A percentile compares a stretch with the other conserved stretches of the same genome.
Evolutionary conservation across 768 basidiomycete species (phyloP).

Genomic region (Leccinum rimulosum): DNA sequence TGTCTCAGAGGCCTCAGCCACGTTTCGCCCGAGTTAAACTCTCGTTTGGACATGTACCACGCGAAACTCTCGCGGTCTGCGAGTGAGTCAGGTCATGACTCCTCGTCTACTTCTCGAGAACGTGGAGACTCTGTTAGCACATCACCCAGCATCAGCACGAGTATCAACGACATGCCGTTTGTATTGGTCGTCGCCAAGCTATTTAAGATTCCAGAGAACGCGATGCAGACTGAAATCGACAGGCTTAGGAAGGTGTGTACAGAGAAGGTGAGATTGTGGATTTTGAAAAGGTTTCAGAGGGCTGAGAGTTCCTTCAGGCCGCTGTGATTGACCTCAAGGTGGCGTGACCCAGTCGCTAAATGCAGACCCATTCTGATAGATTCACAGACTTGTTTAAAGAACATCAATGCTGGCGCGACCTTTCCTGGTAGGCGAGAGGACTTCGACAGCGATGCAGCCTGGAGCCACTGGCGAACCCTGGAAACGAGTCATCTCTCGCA

Average conservation of each 20-base stretch:
- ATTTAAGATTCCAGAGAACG: slow-evolving; percentile 70
- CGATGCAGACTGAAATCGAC: slow-evolving; percentile 74
- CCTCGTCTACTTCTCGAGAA: slow-evolving; percentile 55
- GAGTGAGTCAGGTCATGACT: slow-evolving; percentile 67
- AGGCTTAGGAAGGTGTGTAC: slow-evolving; percentile 61
- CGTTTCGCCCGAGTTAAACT: slow-evolving; percentile 78
- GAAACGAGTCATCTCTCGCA: slow-evolving; percentile 87
- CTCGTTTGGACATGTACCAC: slow-evolving; percentile 81
- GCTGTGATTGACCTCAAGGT: slow-evolving; percentile 88
- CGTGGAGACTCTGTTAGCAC: slow-evolving; percentile 47
- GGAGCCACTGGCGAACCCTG: slow-evolving; percentile 76
- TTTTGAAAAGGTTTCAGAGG: neutral
- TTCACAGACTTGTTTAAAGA: slow-evolving; percentile 76
- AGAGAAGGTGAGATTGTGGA: slow-evolving; percentile 55
- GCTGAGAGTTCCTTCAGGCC: slow-evolving; percentile 46
- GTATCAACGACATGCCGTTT: slow-evolving; percentile 73
- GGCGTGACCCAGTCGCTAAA: slow-evolving; percentile 4
- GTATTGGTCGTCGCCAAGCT: slow-evolving; percentile 66
- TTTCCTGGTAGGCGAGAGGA: slow-evolving; percentile 88
- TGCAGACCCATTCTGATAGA: slow-evolving; percentile 5
- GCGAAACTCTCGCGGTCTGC: slow-evolving; percentile 68
- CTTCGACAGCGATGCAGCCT: slow-evolving; percentile 80
- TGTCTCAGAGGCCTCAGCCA: slow-evolving; percentile 70
- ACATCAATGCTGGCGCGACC: slow-evolving; percentile 76
- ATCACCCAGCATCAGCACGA: slow-evolving; percentile 39